Conservation (phyloP, 2,329 filamentous ascomycete species). For the Colletotrichum godetiae region DNA sequence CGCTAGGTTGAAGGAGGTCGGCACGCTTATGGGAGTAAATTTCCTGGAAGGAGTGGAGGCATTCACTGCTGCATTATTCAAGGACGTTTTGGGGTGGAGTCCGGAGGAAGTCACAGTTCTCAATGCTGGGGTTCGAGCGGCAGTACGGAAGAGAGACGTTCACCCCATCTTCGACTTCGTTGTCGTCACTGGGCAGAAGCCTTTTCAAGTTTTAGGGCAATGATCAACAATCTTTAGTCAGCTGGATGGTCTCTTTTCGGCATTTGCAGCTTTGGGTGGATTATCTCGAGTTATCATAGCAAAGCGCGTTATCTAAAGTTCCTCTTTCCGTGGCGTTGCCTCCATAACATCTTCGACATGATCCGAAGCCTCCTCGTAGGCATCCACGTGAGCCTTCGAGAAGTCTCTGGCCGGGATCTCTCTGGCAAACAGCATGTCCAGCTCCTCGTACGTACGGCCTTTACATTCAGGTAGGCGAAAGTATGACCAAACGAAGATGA, state of each 20-base stretch:
- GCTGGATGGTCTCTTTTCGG: not conserved
- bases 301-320: not conserved
- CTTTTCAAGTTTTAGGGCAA: not conserved
- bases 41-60: slow-evolving; percentile 38
- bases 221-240: not conserved
- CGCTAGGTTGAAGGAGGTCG: slow-evolving; percentile 53
- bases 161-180: slow-evolving; percentile 47
- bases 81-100: slow-evolving; percentile 42
- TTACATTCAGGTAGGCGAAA: slow-evolving; percentile 65
- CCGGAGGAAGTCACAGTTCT: slow-evolving; percentile 40
- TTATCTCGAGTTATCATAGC: not conserved
- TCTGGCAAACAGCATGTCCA: slow-evolving; percentile 64
- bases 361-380: slow-evolving; percentile 10
- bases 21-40: slow-evolving; percentile 38
- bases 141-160: slow-evolving; percentile 41
- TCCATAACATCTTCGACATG: slow-evolving; percentile 13
- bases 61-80: slow-evolving; percentile 42
- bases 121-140: slow-evolving; percentile 40
- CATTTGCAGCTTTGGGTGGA: not conserved
- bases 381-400: slow-evolving; percentile 46
- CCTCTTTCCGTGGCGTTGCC: not conserved
- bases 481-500: slow-evolving; percentile 60
- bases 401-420: slow-evolving; percentile 53
- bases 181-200: slow-evolving; percentile 45
- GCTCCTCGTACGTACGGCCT: slow-evolving; percentile 62